Evolutionary conservation across 768 basidiomycete species (phyloP), one percentile per base, ranked within the genome.

Genomic region (Boletus sp.): DNA sequence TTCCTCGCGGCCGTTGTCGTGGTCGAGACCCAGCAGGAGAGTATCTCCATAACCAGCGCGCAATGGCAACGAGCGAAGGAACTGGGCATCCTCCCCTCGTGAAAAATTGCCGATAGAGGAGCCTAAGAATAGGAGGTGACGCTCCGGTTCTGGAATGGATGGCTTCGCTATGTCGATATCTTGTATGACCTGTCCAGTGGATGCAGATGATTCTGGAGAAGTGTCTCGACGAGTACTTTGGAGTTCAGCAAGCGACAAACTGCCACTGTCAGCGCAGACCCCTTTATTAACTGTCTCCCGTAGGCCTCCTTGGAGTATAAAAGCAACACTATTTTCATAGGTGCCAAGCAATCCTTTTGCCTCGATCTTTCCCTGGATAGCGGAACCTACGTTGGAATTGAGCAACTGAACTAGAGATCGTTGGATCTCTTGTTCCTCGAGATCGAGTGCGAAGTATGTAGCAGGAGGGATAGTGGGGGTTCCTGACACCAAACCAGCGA

Each of bases 91-190:
- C 24, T 81, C 87, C 5, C 77, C 76, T 12, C 93, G 82, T 6
- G 78, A 65, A 71, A 98, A 98, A 76, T 98, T 98, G 7, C 95
- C 97, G 7, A 98, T 69, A 1, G 92, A 92, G 0, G 91, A 94
- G 0, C 96, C 97, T 17, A 98, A 77, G 77, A 97, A 98, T 58
- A 98, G 76, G 52, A 98, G 76, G 66, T 97, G 94, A 33, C 93
- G 71, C 14, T 90, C 86, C 3, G 75, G 71, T 45, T 75, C 82
- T 41, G 80, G 81, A 1, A 80, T 82, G 20, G 83, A 80, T 10
- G 78, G 77, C 5, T 70, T 67, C 4, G 46, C 56, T 11, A 17
- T 35, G 12, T 50, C 44, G 18, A 49, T 15, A n/a, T 57, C 58
- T 20, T 50, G 28, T 11, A 45, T 45, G 30, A 35, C 42, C 36